Evolutionary conservation across 164 flowering plant genomes (phyloP), one percentile per base, ranked within the genome.

Genomic region (Platanus orientalis): DNA sequence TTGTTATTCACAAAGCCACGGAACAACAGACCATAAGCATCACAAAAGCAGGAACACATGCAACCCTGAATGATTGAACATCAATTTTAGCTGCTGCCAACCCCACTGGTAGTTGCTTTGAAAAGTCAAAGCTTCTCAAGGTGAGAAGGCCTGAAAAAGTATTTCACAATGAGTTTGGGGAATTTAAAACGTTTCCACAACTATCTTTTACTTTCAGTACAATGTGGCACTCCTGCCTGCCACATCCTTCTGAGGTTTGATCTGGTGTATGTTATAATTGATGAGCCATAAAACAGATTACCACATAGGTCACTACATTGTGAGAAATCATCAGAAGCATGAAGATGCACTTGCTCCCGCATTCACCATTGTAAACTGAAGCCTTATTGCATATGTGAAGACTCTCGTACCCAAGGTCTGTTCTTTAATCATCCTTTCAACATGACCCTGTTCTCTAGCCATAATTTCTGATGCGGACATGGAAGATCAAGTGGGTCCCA

Each of bases 1-100:
- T 94, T 72, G 99, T 96, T 48, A 91, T 94, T 80, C 99, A 91
- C 71, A 96, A 94, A 79, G 99, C 96, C 66, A 94, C 91, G 99
- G 99, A 91, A 63, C 99, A 91, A 60, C 99, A 94, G 76, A 94
- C 99, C 4, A 89, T 94, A 73, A 91, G 97, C 79, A 94, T 91
- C 54, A 89, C 97, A 50, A 94, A 94, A 81, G 98, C 98, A 26
- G 99, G 97, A 60, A 91, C 88, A 71, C 97, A 91, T 64, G 98
- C 98, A 24, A 91, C 98, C 26, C 71, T 94, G 26, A 94, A 94
- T 82, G 98, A 97, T 25, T 77, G 98, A 65, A 89, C 98, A 66
- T 88, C 97, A 63, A 88, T 94, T 60, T 76, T 94, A 67, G 99
- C 99, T 59, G 96, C 97, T 32, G 98, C 99, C 64, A 94, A 94